Evolutionary conservation across 163 green algal species (phyloP).

Genomic region (Prototheca wickerhamii): DNA sequence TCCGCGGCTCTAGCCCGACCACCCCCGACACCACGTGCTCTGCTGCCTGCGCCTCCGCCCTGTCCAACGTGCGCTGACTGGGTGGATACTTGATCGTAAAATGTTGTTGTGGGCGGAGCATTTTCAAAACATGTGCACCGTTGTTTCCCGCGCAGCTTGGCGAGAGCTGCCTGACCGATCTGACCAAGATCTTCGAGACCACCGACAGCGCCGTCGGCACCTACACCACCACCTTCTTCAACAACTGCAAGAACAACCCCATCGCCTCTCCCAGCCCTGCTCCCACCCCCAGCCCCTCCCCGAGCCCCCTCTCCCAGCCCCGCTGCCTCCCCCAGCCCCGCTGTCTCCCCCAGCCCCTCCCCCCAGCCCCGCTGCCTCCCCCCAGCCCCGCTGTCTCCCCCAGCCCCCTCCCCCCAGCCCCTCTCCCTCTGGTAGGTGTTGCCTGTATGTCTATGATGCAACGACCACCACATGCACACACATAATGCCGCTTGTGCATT

Average conservation of each 20-base stretch:
- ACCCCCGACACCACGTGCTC: neutral
- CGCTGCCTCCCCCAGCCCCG: conserved; percentile 2
- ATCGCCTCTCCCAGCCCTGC: neutral
- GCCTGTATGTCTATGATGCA: neutral
- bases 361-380: neutral
- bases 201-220: neutral
- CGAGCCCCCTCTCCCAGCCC: neutral
- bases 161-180: neutral
- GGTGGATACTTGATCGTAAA: neutral
- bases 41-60: neutral
- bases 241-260: neutral
- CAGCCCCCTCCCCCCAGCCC: neutral
- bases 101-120: neutral
- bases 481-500: neutral
- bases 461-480: neutral
- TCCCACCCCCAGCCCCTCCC: neutral
- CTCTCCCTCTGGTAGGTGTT: neutral
- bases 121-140: neutral
- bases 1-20: neutral
- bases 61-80: neutral
- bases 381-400: neutral
- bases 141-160: neutral
- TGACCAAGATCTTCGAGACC: neutral
- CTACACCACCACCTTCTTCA: conserved; percentile 4
- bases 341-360: neutral